These are phyloP conservation scores for Chlamydomonas eustigma DNA, from an alignment of 139 green algal genomes.

Conservation along the genomic window DNA sequence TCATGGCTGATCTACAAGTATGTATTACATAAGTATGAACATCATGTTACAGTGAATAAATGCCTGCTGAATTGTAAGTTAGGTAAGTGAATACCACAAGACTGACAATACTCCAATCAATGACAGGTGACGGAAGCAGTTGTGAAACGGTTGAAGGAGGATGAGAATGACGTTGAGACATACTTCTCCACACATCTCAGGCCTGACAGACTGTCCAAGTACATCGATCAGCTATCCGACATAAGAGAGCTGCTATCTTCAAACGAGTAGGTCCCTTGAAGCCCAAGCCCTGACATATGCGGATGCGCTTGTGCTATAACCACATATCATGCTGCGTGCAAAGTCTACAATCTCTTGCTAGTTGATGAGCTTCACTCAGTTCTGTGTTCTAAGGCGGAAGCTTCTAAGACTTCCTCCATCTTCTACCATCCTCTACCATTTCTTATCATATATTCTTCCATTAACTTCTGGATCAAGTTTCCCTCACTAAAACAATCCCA, in stretches of 20 bases:
- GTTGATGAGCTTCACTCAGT: too few relatives aligned
- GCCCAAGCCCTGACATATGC: too few relatives aligned
- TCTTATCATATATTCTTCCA: too few relatives aligned
- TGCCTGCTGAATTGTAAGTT: neutral
- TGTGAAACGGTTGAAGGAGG: constrained; percentile 15
- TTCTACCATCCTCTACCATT: too few relatives aligned
- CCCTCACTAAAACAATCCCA: neutral
- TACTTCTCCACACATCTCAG: constrained; percentile 21
- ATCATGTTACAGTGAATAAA: too few relatives aligned
- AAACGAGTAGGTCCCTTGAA: constrained; percentile 12
- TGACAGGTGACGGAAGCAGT: constrained; percentile 19
- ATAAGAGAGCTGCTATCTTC: constrained; percentile 25
- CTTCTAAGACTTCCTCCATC: too few relatives aligned
- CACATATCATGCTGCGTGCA: too few relatives aligned
- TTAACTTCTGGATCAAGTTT: neutral
- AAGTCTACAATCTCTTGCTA: too few relatives aligned
- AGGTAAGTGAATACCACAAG: neutral
- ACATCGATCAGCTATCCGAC: constrained; percentile 12
- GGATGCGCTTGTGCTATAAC: too few relatives aligned
- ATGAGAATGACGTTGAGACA: constrained; percentile 16
- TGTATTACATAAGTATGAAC: too few relatives aligned
- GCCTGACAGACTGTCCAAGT: constrained; percentile 13
- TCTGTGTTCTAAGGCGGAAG: too few relatives aligned
- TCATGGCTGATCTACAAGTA: too few relatives aligned
- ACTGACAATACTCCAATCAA: neutral